phyloP scores from a whole-genome alignment of 2,329 filamentous ascomycete species.

The Periconia sp. region DNA sequence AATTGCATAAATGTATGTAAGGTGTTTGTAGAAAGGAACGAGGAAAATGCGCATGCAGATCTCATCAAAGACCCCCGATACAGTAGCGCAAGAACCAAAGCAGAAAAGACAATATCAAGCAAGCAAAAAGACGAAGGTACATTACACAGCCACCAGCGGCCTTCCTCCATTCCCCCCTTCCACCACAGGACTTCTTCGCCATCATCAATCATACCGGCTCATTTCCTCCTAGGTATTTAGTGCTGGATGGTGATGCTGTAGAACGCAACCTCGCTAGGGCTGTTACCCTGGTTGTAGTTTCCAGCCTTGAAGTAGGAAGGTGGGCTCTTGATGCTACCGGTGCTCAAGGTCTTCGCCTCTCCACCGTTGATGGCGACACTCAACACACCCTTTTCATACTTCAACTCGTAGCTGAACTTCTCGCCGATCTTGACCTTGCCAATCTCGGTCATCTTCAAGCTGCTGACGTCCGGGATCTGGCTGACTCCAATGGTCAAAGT shows the following conservation, averaged over 20 bases:
- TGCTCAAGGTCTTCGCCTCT: constrained; percentile 13
- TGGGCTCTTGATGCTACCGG: constrained; percentile 16
- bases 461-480: constrained; percentile 35
- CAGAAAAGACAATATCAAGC: too few relatives aligned
- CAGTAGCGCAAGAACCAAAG: too few relatives aligned
- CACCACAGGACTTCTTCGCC: too few relatives aligned
- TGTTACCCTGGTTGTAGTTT: constrained; percentile 26
- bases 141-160: too few relatives aligned
- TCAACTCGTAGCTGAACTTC: constrained; percentile 43
- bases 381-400: constrained; percentile 39
- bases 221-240: neutral
- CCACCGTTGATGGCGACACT: constrained; percentile 17
- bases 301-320: constrained; percentile 27
- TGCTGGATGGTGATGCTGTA: constrained; percentile 19
- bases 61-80: too few relatives aligned
- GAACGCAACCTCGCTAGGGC: constrained; percentile 19
- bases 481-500: constrained; percentile 45
- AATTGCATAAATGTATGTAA: too few relatives aligned
- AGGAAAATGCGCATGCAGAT: too few relatives aligned
- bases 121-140: too few relatives aligned
- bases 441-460: constrained; percentile 32
- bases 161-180: too few relatives aligned
- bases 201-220: neutral
- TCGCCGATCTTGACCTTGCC: constrained; percentile 36
- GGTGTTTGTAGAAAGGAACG: too few relatives aligned